Conservation (phyloP, 164 flowering plant genomes). For the Litsea cubeba region DNA sequence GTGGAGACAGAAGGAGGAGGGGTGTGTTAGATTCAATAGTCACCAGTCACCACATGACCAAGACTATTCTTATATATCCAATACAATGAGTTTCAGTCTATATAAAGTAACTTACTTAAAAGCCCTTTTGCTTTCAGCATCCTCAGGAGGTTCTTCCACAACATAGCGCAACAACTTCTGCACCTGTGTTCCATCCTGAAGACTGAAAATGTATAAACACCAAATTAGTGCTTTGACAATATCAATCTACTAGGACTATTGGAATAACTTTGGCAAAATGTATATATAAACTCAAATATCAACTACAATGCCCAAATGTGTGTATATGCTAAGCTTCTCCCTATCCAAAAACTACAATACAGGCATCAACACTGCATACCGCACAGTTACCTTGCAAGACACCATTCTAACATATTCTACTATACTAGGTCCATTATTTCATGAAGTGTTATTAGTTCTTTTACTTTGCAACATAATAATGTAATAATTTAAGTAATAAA, state of each 20-base stretch:
- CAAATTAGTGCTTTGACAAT: background rate
- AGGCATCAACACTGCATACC: no score
- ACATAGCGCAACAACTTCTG: slow-evolving; percentile 73
- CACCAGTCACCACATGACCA: background rate
- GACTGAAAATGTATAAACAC: slow-evolving; percentile 31
- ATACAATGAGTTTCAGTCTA: background rate
- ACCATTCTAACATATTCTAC: no score
- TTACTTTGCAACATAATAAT: no score
- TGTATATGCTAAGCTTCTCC: no score
- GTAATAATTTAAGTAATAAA: no score
- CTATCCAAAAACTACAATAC: no score
- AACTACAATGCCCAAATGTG: background rate
- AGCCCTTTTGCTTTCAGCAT: slow-evolving; percentile 75
- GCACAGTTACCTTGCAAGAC: no score
- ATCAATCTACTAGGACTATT: background rate
- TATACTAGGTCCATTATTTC: no score
- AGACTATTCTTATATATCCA: background rate
- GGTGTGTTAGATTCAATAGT: no score
- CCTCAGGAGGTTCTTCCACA: slow-evolving; percentile 78
- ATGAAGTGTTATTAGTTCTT: no score
- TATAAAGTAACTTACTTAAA: slow-evolving; percentile 54
- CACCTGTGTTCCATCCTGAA: slow-evolving; percentile 83
- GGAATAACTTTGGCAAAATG: no score
- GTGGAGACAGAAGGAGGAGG: background rate
- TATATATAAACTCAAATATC: background rate